These are phyloP conservation scores for Taxillus chinensis DNA, from an alignment of 164 flowering plant species.

Conservation along the genomic window DNA sequence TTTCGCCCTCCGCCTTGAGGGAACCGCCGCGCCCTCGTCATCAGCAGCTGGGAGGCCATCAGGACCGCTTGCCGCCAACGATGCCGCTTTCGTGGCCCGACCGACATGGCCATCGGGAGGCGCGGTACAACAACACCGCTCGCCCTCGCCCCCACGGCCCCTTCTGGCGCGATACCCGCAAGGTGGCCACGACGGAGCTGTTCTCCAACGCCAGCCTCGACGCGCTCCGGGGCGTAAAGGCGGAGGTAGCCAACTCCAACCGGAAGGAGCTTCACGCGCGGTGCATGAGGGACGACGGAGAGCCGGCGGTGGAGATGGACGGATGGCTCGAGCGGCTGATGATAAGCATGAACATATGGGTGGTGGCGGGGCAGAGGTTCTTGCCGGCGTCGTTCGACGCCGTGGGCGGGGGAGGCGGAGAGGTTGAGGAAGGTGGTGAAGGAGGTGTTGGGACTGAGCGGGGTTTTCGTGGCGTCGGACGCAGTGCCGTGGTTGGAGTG, in stretches of 20 bases:
- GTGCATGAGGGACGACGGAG: slow-evolving; percentile 3
- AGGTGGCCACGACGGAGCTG: too few species aligned
- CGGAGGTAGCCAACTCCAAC: too few species aligned
- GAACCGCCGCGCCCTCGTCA: slow-evolving; percentile 13
- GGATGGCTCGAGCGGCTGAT: slow-evolving; percentile 23
- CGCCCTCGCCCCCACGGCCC: too few species aligned
- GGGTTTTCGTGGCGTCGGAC: slow-evolving; percentile 19
- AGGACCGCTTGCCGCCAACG: slow-evolving; percentile 35
- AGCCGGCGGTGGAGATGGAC: slow-evolving; percentile 24
- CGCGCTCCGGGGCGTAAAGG: too few species aligned
- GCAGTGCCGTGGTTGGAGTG: slow-evolving; percentile 23
- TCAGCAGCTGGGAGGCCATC: slow-evolving; percentile 27
- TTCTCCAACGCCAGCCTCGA: too few species aligned
- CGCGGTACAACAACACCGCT: too few species aligned
- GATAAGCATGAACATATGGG: slow-evolving; percentile 12
- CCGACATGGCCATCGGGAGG: too few species aligned
- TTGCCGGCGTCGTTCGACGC: not conserved
- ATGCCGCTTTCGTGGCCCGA: too few species aligned
- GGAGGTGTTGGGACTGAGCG: slow-evolving; percentile 9
- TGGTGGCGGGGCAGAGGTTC: slow-evolving; percentile 36
- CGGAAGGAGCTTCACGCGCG: not conserved
- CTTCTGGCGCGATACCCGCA: too few species aligned
- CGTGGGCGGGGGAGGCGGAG: slow-evolving; percentile 8
- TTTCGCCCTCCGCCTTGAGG: slow-evolving; percentile 24
- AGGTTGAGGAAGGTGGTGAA: slow-evolving; percentile 8